Evolutionary conservation across 2,329 filamentous ascomycete species (phyloP).

Genomic region (Boeremia lycopersici): DNA sequence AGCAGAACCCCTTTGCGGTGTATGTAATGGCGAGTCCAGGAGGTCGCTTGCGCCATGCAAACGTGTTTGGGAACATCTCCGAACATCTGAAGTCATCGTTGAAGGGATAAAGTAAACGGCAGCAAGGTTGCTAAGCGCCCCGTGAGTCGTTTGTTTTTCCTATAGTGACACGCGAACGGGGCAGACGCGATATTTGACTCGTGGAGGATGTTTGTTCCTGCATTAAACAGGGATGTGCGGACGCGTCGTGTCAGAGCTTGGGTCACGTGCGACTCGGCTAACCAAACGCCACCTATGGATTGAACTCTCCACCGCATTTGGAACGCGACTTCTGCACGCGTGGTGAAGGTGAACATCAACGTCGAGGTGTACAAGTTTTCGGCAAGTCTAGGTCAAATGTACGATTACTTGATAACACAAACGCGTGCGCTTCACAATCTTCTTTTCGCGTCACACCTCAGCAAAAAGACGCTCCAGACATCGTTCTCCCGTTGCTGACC

Average conservation of each 20-base stretch:
- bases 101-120: not conserved
- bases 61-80: not conserved
- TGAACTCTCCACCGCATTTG: not conserved
- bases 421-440: slow-evolving; percentile 14
- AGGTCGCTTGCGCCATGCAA: not conserved
- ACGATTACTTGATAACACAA: slow-evolving; percentile 2
- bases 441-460: slow-evolving; percentile 3
- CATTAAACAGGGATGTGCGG: slow-evolving; percentile 9
- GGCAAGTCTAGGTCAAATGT: slow-evolving; percentile 4
- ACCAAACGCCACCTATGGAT: not conserved
- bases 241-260: no score
- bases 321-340: slow-evolving; percentile 9
- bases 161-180: slow-evolving; percentile 5
- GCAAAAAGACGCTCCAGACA: slow-evolving; percentile 4
- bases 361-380: slow-evolving; percentile 3
- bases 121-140: not conserved
- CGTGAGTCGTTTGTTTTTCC: slow-evolving; percentile 6
- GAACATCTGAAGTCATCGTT: not conserved
- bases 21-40: not conserved
- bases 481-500: slow-evolving; percentile 2
- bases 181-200: slow-evolving; percentile 8
- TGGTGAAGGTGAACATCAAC: slow-evolving; percentile 13
- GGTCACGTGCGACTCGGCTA: not conserved
- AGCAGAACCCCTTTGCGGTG: not conserved
- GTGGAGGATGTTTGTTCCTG: slow-evolving; percentile 9